phyloP scores from a whole-genome alignment of 192 early-diverging fungal species.

The Entophlyctis luteolus region DNA sequence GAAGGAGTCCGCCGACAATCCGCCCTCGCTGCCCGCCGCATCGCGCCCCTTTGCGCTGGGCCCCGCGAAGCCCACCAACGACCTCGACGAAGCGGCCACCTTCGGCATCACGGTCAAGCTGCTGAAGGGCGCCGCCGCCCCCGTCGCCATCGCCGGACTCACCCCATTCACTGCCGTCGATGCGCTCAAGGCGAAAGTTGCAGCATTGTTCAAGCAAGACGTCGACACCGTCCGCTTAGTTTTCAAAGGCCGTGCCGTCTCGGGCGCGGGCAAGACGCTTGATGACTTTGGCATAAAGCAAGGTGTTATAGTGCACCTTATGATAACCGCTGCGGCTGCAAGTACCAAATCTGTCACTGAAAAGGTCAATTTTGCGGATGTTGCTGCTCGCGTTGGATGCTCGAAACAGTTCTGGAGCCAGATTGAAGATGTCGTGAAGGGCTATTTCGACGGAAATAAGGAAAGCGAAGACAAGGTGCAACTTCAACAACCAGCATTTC shows the following conservation, averaged over 20 bases:
- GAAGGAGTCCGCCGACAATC: background rate
- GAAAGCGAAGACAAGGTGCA: background rate
- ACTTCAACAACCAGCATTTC: too few species aligned
- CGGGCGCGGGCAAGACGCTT: conserved; percentile 1
- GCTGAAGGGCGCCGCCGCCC: conserved; percentile 5
- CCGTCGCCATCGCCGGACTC: background rate
- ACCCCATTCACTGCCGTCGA: background rate
- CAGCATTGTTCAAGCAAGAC: background rate
- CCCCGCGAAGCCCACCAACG: background rate
- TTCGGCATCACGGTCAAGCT: conserved; percentile 15
- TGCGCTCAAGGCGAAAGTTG: background rate
- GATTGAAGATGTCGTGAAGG: background rate
- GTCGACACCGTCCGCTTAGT: background rate
- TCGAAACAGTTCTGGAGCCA: background rate
- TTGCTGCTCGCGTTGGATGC: background rate
- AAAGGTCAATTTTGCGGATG: background rate
- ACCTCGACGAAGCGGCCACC: background rate
- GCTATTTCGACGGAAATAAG: background rate
- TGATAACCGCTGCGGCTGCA: background rate
- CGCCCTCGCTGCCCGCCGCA: background rate
- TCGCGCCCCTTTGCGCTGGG: conserved; percentile 12
- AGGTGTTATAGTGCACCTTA: conserved; percentile 10
- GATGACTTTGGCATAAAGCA: background rate
- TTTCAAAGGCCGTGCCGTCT: conserved; percentile 8
- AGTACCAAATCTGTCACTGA: too few species aligned